phyloP scores from a whole-genome alignment of 805 yeast genomes.

The Starmerella floris region DNA sequence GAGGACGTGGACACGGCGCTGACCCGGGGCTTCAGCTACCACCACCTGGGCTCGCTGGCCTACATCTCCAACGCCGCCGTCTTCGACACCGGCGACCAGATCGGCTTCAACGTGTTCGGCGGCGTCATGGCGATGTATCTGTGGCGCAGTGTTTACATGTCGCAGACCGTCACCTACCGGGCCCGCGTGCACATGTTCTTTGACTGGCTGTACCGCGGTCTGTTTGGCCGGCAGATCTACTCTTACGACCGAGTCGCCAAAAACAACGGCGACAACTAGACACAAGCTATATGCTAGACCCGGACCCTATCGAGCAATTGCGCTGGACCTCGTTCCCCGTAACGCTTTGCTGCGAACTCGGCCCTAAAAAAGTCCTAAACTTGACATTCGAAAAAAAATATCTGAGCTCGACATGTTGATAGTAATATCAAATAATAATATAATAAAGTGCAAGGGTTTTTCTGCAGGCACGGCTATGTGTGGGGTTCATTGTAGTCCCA shows the following conservation, averaged over 20 bases:
- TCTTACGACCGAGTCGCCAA: conserved; percentile 20
- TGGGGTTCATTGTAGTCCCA: no score
- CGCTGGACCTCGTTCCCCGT: no score
- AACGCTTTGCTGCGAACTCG: background rate
- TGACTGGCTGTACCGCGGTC: conserved; percentile 52
- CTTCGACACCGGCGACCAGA: conserved; percentile 40
- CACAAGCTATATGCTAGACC: background rate
- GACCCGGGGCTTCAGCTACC: conserved; percentile 46
- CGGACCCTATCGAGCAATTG: no score
- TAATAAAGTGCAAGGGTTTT: no score
- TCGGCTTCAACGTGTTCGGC: conserved; percentile 45
- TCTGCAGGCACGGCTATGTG: no score
- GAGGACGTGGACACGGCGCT: conserved; percentile 45
- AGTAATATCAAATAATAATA: no score
- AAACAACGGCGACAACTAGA: background rate
- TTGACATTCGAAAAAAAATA: no score
- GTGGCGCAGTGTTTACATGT: conserved; percentile 60
- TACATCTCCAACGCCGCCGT: conserved; percentile 61
- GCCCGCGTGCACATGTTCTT: conserved; percentile 49
- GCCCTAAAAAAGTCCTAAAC: no score
- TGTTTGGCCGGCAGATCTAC: conserved; percentile 29
- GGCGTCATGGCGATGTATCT: conserved; percentile 58
- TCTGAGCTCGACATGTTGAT: background rate
- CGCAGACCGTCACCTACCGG: conserved; percentile 52
- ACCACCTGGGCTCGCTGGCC: conserved; percentile 54